These are phyloP conservation scores for Xerocomellus intermedius DNA, from an alignment of 768 basidiomycete genomes.

Conservation along the genomic window DNA sequence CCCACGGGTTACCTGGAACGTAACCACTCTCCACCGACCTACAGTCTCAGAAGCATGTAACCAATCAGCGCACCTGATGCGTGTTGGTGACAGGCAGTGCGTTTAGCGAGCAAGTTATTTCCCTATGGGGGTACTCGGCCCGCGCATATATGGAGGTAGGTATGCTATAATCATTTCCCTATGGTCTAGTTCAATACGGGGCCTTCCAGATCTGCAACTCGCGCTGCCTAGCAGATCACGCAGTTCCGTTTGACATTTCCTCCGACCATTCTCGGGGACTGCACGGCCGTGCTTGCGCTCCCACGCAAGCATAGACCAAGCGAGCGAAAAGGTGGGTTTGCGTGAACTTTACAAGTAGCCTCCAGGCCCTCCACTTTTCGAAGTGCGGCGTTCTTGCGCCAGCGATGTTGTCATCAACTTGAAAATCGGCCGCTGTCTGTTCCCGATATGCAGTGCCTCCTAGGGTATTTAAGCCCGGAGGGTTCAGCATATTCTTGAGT, in stretches of 20 bases:
- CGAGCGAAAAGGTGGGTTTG: neutral
- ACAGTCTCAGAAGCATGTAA: neutral
- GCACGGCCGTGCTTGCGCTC: too few species aligned
- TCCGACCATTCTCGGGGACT: neutral
- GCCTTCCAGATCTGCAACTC: neutral
- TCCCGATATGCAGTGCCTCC: neutral
- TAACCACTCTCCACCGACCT: too few species aligned
- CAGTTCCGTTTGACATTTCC: neutral
- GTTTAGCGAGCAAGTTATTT: too few species aligned
- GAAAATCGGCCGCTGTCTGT: neutral
- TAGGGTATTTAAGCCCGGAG: slow-evolving; percentile 9
- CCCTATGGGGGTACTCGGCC: too few species aligned
- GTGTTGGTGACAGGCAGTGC: too few species aligned
- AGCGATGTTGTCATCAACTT: neutral
- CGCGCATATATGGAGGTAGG: too few species aligned
- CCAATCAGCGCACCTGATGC: neutral
- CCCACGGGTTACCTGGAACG: too few species aligned
- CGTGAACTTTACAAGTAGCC: neutral
- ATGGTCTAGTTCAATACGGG: too few species aligned
- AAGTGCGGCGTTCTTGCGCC: neutral
- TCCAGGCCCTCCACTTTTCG: neutral
- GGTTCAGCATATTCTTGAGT: neutral
- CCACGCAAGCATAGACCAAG: neutral
- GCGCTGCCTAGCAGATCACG: neutral
- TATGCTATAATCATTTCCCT: too few species aligned